Evolutionary conservation across 768 basidiomycete genomes (phyloP).

Genomic region (Agrocybe chaxingu): DNA sequence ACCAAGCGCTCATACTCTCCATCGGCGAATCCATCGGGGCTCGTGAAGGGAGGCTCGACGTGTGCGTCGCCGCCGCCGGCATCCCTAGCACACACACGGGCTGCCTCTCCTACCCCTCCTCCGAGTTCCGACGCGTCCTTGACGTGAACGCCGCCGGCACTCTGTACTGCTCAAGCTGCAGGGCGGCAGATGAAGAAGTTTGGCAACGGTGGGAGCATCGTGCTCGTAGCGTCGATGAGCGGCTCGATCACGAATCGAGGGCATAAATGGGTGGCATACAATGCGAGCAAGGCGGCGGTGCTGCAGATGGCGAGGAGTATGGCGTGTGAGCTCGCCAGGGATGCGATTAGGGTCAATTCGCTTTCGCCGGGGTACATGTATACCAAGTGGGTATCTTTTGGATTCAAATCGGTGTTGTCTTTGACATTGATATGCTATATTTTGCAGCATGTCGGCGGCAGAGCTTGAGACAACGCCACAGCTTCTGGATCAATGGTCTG

Average conservation of each 20-base stretch:
- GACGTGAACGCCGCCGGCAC: constrained; percentile 56
- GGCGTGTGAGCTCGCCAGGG: constrained; percentile 66
- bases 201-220: constrained; percentile 44
- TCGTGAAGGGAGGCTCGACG: constrained; percentile 54
- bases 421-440: not conserved
- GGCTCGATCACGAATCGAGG: constrained; percentile 49
- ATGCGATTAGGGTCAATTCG: constrained; percentile 61
- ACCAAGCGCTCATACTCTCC: constrained; percentile 44
- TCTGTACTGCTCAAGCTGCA: constrained; percentile 54
- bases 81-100: constrained; percentile 39
- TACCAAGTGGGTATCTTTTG: constrained; percentile 39
- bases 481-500: constrained; percentile 49
- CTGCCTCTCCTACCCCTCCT: constrained; percentile 50
- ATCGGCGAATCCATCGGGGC: constrained; percentile 45
- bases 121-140: constrained; percentile 52
- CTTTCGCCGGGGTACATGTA: constrained; percentile 68
- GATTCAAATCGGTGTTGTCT: not conserved
- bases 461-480: constrained; percentile 43
- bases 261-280: constrained; percentile 66
- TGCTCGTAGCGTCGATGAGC: constrained; percentile 55
- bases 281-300: constrained; percentile 65
- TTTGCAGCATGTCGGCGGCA: constrained; percentile 2
- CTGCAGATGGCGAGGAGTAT: constrained; percentile 69
- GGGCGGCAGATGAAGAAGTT: constrained; percentile 53
- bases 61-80: constrained; percentile 62